Conservation (phyloP, 352 stramenopile genomes). For the Pythium apleroticum region DNA sequence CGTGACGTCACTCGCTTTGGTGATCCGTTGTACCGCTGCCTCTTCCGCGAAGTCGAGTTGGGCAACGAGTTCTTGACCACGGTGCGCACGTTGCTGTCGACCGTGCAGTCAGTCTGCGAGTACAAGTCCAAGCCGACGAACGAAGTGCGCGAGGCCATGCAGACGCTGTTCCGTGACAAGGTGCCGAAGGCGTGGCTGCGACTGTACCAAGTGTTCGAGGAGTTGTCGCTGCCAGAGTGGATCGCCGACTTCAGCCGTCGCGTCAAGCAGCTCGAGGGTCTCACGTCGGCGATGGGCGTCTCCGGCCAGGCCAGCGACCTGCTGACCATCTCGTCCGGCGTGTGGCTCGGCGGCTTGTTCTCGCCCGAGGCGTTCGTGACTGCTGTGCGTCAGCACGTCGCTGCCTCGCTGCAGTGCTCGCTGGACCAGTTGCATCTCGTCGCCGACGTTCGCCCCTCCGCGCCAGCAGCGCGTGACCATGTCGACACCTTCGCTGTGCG, state of each 20-base stretch:
- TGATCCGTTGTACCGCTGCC: conserved; percentile 91
- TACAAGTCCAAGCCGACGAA: conserved; percentile 90
- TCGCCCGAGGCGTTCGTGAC: conserved; percentile 93
- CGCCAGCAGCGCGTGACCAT: conserved; percentile 16
- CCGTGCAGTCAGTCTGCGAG: conserved; percentile 71
- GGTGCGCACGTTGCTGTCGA: conserved; percentile 69
- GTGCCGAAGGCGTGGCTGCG: conserved; percentile 58
- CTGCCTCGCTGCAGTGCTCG: conserved; percentile 73
- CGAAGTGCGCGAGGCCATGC: conserved; percentile 81
- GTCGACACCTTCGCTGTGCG: conserved; percentile 58
- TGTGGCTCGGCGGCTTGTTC: conserved; percentile 93
- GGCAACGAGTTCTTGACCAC: conserved; percentile 60
- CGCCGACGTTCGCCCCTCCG: conserved; percentile 47
- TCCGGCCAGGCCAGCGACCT: conserved; percentile 45
- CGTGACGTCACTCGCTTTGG: conserved; percentile 60
- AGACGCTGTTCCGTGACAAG: conserved; percentile 66
- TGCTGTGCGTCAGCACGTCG: conserved; percentile 88
- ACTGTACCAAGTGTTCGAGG: conserved; percentile 56
- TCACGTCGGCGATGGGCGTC: conserved; percentile 28
- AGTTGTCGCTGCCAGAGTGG: conserved; percentile 79
- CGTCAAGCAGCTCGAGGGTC: conserved; percentile 56
- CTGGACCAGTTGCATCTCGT: conserved; percentile 88
- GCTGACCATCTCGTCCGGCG: conserved; percentile 33
- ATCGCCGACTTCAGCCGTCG: conserved; percentile 80
- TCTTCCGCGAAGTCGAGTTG: conserved; percentile 87